Evolutionary conservation across 2,329 filamentous ascomycete species (phyloP).

Genomic region (Colletotrichum sp.): DNA sequence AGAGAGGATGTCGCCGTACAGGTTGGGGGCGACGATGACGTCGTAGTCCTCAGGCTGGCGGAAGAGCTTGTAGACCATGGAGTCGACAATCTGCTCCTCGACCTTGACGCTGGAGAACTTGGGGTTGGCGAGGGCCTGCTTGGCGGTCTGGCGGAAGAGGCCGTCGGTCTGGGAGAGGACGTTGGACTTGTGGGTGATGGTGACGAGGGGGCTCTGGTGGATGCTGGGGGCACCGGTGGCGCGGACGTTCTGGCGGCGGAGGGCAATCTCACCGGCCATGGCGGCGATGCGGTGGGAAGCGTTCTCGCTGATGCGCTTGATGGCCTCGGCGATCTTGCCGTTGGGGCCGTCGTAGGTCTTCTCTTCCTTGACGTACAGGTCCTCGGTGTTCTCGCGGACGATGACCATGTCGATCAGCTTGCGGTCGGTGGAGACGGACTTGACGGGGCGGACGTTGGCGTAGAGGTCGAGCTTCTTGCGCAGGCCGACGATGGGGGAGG

Average conservation of each 20-base stretch:
- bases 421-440: slow-evolving; percentile 70
- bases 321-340: slow-evolving; percentile 88
- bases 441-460: slow-evolving; percentile 96
- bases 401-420: slow-evolving; percentile 94
- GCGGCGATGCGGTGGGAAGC: slow-evolving; percentile 85
- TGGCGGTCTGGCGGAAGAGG: slow-evolving; percentile 84
- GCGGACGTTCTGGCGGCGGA: slow-evolving; percentile 83
- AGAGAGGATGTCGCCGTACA: slow-evolving; percentile 96
- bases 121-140: slow-evolving; percentile 69
- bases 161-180: slow-evolving; percentile 96
- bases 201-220: slow-evolving; percentile 77
- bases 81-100: slow-evolving; percentile 98
- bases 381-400: slow-evolving; percentile 98
- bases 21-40: slow-evolving; percentile 95
- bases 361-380: slow-evolving; percentile 98
- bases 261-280: slow-evolving; percentile 94
- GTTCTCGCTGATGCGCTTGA: slow-evolving; percentile 92
- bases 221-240: slow-evolving; percentile 61
- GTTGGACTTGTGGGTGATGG: slow-evolving; percentile 98
- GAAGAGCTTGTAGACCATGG: slow-evolving; percentile 99
- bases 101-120: slow-evolving; percentile 70
- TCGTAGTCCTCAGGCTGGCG: slow-evolving; percentile 94
- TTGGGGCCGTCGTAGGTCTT: slow-evolving; percentile 76
- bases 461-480: slow-evolving; percentile 95
- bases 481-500: slow-evolving; percentile 93